These are phyloP conservation scores for Globisporangium spiculum DNA, from an alignment of 352 stramenopile species.

Conservation along the genomic window DNA sequence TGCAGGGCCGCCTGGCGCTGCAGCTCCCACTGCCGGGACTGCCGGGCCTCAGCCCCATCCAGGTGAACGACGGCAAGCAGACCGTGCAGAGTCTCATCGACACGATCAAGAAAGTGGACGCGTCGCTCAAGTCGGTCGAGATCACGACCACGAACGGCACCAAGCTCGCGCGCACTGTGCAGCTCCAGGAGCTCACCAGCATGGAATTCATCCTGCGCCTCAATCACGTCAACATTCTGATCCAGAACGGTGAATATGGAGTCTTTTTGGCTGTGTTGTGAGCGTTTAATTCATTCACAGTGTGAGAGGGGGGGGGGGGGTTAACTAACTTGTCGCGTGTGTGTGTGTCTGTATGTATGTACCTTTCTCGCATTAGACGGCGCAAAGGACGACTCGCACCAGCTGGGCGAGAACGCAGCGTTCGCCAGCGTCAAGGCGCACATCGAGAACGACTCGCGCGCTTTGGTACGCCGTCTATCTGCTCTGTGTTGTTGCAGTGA, in stretches of 20 bases:
- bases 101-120: conserved; percentile 44
- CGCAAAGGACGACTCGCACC: conserved; percentile 27
- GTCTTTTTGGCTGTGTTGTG: background rate
- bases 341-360: background rate
- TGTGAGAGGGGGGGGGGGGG: background rate
- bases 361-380: conserved; percentile 18
- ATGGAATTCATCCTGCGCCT: conserved; percentile 71
- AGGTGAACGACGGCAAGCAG: conserved; percentile 31
- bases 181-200: conserved; percentile 51
- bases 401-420: conserved; percentile 41
- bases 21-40: conserved; percentile 60
- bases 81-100: conserved; percentile 57
- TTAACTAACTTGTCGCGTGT: background rate
- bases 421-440: conserved; percentile 68
- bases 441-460: conserved; percentile 55
- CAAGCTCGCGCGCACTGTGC: conserved; percentile 65
- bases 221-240: conserved; percentile 60
- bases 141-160: conserved; percentile 64
- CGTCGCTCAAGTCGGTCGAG: conserved; percentile 60
- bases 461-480: conserved; percentile 32
- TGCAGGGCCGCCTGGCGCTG: conserved; percentile 43
- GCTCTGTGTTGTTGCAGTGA: background rate
- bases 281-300: background rate
- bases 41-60: conserved; percentile 47
- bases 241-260: conserved; percentile 36